Evolutionary conservation across 2,329 filamentous ascomycete species (phyloP).

Genomic region (Aspergillus sp.): DNA sequence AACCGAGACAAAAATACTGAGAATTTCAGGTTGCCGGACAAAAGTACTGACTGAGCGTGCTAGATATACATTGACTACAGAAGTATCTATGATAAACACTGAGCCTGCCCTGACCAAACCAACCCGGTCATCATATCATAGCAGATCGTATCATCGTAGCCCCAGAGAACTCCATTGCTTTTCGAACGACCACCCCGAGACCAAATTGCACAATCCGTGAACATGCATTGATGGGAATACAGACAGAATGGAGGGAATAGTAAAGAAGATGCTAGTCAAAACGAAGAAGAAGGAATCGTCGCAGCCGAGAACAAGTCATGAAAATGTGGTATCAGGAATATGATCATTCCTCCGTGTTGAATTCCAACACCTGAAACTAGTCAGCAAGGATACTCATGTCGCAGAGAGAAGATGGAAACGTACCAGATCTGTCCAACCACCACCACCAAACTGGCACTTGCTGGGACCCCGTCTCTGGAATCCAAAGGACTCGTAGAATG

Average conservation of each 20-base stretch:
- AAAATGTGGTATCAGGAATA: neutral
- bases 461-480: constrained; percentile 73
- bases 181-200: constrained; percentile 31
- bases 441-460: constrained; percentile 72
- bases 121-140: constrained; percentile 25
- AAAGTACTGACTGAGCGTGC: neutral
- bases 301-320: constrained; percentile 14
- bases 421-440: constrained; percentile 84
- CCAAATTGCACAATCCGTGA: constrained; percentile 23
- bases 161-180: constrained; percentile 42
- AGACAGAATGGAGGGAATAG: constrained; percentile 19
- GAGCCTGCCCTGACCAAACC: constrained; percentile 26
- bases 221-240: constrained; percentile 25
- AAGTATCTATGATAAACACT: constrained; percentile 29
- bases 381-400: constrained; percentile 5
- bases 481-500: constrained; percentile 76
- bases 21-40: neutral
- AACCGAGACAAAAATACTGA: constrained; percentile 12
- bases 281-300: constrained; percentile 14
- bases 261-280: constrained; percentile 16
- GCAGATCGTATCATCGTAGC: constrained; percentile 28
- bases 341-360: constrained; percentile 28
- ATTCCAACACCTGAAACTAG: constrained; percentile 34
- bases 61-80: constrained; percentile 31
- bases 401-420: constrained; percentile 26